Percentiles rank a stretch among this genome's conserved stretches.
Evolutionary conservation across 306 rosid genomes (phyloP).

Genomic region (Coriaria nepalensis): DNA sequence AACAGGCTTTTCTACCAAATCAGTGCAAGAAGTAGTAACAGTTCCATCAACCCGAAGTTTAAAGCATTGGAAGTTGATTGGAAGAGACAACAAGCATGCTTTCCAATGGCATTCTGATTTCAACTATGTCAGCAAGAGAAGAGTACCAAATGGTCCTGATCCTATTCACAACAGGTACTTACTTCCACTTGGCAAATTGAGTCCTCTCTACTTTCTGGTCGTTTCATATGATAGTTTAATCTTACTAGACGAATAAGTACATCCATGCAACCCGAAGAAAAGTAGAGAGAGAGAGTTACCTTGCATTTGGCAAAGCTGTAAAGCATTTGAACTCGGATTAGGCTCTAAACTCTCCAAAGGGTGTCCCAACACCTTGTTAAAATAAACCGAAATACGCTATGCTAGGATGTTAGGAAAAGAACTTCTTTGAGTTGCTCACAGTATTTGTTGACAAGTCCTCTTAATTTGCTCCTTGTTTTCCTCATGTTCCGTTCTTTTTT

Average conservation of each 20-base stretch:
- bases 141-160: constrained; percentile 98
- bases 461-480: too few species aligned
- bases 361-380: too few species aligned
- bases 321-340: too few species aligned
- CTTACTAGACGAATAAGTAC: background rate
- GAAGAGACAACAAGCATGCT: constrained; percentile 29
- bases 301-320: too few species aligned
- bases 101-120: constrained; percentile 39
- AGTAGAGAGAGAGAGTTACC: too few species aligned
- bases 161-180: constrained; percentile 97
- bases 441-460: too few species aligned
- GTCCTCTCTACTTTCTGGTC: background rate
- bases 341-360: too few species aligned
- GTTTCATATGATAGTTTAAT: background rate
- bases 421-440: too few species aligned
- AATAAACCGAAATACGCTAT: too few species aligned
- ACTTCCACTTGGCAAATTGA: background rate
- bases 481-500: too few species aligned
- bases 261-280: background rate
- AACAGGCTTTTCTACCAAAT: constrained; percentile 28
- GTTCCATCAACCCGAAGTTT: constrained; percentile 32
- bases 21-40: constrained; percentile 14
- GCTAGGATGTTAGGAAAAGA: too few species aligned
- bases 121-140: constrained; percentile 73
- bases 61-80: constrained; percentile 53